Base-by-base conservation (phyloP, 129 eudicot genomes). In the Chrysanthemum seticuspe region DNA sequence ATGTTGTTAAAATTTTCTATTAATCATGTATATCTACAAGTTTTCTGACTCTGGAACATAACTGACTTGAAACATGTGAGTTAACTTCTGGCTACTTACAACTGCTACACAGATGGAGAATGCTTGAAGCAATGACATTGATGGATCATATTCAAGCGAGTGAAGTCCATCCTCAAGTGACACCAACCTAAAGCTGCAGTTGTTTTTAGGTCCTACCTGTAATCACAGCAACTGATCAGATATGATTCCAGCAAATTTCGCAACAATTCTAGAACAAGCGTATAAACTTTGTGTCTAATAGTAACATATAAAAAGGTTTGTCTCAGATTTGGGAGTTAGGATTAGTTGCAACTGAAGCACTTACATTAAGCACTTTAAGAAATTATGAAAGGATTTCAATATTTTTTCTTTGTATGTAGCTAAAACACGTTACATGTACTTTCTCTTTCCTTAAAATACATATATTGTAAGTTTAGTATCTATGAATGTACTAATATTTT, bases 91-190 rank as follows among this genome's bases (percentile, higher is more conserved):
- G 62, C 87, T 75, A 81, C 82, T 85, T 69, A 92, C 57, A 73
- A 84, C 65, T 15, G 95, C 83, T 52, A n/a, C n/a, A 50, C 84
- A 81, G 0, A 88, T 75, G 44, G 96, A 83, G 74, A 92, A 85
- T 6, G 91, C 96, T 78, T 92, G 95, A 59, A 92, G 74, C 77
- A 86, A 67, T 45, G 91, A 82, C 57, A 92, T 78, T 40, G 94
- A 85, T 48, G 89, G 52, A 58, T 85, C 76, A 14, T 83, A 81
- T 59, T 85, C 89, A 11, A 92, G 81, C 12, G 95, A 83, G 79
- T 89, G 85, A 44, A 87, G 78, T 54, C 89, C 98, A 61, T 84
- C 81, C 68, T 80, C 85, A n/a, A 80, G 52, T 18, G 83, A 84
- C 25, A 75, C 81, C 83, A 93, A 72, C 75, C 85, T 82, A 79